Evolutionary conservation across 2,329 filamentous ascomycete species (phyloP).

Genomic region (Akanthomyces muscarius): DNA sequence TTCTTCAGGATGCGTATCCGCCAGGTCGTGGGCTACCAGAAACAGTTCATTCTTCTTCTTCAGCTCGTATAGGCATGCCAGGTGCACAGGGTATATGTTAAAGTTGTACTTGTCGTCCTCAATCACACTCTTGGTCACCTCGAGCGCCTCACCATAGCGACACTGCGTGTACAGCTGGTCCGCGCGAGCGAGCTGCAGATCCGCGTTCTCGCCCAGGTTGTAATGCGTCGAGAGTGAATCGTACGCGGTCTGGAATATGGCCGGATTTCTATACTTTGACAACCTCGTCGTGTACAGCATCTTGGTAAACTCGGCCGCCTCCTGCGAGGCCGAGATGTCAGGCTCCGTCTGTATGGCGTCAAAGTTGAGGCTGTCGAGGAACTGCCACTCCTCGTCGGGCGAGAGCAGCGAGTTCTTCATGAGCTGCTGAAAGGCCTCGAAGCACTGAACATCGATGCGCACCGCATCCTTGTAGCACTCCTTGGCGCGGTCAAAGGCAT

Average conservation of each 20-base stretch:
- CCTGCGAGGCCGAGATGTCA: slow-evolving; percentile 67
- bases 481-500: slow-evolving; percentile 93
- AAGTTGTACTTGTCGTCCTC: slow-evolving; percentile 86
- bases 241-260: slow-evolving; percentile 76
- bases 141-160: slow-evolving; percentile 81
- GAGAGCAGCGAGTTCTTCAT: slow-evolving; percentile 94
- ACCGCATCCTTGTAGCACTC: slow-evolving; percentile 98
- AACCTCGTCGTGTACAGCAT: slow-evolving; percentile 94
- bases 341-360: slow-evolving; percentile 68
- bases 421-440: slow-evolving; percentile 95
- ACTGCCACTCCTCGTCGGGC: slow-evolving; percentile 84
- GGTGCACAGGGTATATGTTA: slow-evolving; percentile 79
- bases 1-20: slow-evolving; percentile 86
- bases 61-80: slow-evolving; percentile 87
- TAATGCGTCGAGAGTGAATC: slow-evolving; percentile 94
- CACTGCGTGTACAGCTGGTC: slow-evolving; percentile 94
- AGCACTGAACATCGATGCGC: slow-evolving; percentile 94
- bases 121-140: slow-evolving; percentile 78
- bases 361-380: slow-evolving; percentile 85
- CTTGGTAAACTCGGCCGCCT: slow-evolving; percentile 89
- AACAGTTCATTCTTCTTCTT: slow-evolving; percentile 84
- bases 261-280: slow-evolving; percentile 89
- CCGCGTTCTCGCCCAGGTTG: slow-evolving; percentile 77
- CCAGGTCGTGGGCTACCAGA: slow-evolving; percentile 85
- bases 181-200: slow-evolving; percentile 84